Percentiles rank a stretch among this genome's conserved stretches.
Evolutionary conservation across 805 yeast genomes (phyloP).

Genomic region (Kurtzmaniella fragi): DNA sequence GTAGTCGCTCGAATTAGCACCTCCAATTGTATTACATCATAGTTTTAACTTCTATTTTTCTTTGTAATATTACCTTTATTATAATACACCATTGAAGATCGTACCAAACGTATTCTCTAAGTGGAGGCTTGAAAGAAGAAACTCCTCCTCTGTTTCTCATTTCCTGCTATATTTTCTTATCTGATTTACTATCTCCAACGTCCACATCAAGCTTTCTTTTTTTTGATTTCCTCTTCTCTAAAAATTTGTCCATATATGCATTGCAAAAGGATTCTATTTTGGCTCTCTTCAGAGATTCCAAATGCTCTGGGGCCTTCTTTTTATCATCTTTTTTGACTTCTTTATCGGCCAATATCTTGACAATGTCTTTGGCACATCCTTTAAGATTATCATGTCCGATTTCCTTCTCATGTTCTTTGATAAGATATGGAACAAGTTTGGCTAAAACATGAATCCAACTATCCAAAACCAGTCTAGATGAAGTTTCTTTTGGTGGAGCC

Average conservation of each 20-base stretch:
- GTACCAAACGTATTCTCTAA: no score
- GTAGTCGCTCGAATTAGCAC: no score
- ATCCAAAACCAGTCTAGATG: background rate
- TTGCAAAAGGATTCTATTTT: conserved; percentile 65
- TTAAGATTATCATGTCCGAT: conserved; percentile 73
- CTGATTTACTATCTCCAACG: conserved; percentile 6
- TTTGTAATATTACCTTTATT: no score
- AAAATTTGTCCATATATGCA: conserved; percentile 62
- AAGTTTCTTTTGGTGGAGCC: conserved; percentile 3
- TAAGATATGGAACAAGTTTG: conserved; percentile 68
- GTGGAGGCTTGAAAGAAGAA: no score
- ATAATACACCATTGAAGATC: no score
- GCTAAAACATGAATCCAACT: conserved; percentile 57
- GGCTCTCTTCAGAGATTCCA: conserved; percentile 58
- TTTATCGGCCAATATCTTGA: conserved; percentile 59
- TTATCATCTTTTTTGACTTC: conserved; percentile 50
- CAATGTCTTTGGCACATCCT: conserved; percentile 75
- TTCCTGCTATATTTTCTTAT: conserved; percentile 1
- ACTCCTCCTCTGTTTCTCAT: no score
- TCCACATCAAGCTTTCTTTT: conserved; percentile 13
- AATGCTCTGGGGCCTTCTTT: conserved; percentile 46
- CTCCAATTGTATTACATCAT: no score
- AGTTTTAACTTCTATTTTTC: no score
- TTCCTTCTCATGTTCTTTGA: conserved; percentile 59
- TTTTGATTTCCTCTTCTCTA: conserved; percentile 43